These are phyloP conservation scores for Neofusicoccum umdonicola DNA, from an alignment of 2,329 filamentous ascomycete species.

Conservation along the genomic window DNA sequence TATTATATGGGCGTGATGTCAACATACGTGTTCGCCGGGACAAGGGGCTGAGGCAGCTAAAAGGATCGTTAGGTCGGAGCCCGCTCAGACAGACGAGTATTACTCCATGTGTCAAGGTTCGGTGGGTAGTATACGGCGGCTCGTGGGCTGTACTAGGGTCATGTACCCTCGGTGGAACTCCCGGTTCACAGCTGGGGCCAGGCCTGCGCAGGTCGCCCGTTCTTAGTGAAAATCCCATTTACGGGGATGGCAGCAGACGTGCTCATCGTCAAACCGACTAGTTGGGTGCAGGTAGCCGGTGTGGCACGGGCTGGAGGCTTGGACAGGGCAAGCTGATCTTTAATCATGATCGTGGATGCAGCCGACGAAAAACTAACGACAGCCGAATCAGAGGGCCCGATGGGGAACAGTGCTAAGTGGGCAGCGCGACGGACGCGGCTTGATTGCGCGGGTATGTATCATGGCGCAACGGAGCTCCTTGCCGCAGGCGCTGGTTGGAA, in stretches of 20 bases:
- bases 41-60: constrained; percentile 18
- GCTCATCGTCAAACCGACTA: constrained; percentile 19
- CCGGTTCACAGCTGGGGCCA: constrained; percentile 17
- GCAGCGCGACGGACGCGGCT: constrained; percentile 6
- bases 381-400: constrained; percentile 32
- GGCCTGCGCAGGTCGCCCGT: constrained; percentile 15
- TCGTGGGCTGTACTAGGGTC: constrained; percentile 18
- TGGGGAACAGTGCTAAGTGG: constrained; percentile 24
- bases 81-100: constrained; percentile 17
- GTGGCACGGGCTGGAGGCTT: constrained; percentile 34
- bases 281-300: constrained; percentile 17
- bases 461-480: constrained; percentile 42
- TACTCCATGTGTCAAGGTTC: constrained; percentile 18
- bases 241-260: constrained; percentile 19
- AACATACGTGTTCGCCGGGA: constrained; percentile 16
- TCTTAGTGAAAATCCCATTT: constrained; percentile 18
- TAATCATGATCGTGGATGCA: constrained; percentile 27
- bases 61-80: constrained; percentile 18
- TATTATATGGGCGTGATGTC: constrained; percentile 17
- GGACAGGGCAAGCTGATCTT: constrained; percentile 34
- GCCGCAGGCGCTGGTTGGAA: constrained; percentile 25
- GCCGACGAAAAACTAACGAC: constrained; percentile 33
- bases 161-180: constrained; percentile 18
- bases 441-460: constrained; percentile 38
- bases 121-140: constrained; percentile 18